phyloP scores from a whole-genome alignment of 2,329 filamentous ascomycete genomes.

The Talaromyces verruculosus region DNA sequence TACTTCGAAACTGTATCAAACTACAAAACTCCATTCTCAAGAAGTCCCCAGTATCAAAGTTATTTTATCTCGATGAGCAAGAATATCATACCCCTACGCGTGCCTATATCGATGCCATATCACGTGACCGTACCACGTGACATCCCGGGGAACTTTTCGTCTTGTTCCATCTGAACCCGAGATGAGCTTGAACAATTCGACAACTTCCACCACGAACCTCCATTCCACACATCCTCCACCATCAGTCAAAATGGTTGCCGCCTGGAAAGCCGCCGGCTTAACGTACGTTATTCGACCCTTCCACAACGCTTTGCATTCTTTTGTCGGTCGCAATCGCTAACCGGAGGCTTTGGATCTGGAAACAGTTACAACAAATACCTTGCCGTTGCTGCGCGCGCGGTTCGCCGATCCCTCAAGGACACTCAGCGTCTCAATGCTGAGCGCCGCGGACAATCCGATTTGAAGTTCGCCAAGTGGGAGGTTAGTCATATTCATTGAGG shows the following conservation, averaged over 20 bases:
- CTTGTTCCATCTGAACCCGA: conserved; percentile 15
- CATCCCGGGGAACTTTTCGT: conserved; percentile 20
- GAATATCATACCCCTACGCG: not conserved
- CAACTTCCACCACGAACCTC: conserved; percentile 24
- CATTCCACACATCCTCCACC: conserved; percentile 27
- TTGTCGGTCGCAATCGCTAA: conserved; percentile 28
- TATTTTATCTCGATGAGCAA: not conserved
- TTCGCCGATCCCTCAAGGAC: conserved; percentile 96
- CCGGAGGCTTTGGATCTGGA: conserved; percentile 19
- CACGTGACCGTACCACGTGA: conserved; percentile 35
- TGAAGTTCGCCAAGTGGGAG: conserved; percentile 93
- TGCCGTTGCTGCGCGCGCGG: conserved; percentile 86
- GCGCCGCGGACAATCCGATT: conserved; percentile 83
- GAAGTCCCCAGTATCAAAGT: not conserved
- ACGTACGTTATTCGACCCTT: conserved; percentile 63
- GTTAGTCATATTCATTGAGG: conserved; percentile 58
- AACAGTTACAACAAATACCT: conserved; percentile 99
- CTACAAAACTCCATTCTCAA: too few relatives aligned
- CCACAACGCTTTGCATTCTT: not conserved
- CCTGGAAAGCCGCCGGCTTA: conserved; percentile 97
- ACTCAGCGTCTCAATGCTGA: conserved; percentile 84
- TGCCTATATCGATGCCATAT: not conserved
- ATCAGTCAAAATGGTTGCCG: conserved; percentile 79
- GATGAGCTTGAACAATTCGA: conserved; percentile 16
- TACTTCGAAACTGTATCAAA: not conserved